phyloP scores from a whole-genome alignment of 352 stramenopile genomes.

The Phytophthora megakarya region DNA sequence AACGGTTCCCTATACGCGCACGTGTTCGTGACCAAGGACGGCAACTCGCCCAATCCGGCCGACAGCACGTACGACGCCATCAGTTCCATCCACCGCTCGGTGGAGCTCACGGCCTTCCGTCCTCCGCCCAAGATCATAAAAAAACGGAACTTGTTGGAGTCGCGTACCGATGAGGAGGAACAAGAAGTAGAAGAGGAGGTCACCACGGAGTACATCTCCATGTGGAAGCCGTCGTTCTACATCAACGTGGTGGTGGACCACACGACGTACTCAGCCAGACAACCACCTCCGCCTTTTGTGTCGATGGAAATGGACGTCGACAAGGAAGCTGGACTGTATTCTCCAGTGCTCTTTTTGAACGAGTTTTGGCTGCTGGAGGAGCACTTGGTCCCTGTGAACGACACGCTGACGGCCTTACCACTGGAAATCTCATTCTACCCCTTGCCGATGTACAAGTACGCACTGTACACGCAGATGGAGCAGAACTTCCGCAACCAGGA shows the following conservation, averaged over 20 bases:
- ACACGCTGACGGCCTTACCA: constrained; percentile 73
- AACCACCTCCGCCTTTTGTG: constrained; percentile 72
- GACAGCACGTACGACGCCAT: constrained; percentile 64
- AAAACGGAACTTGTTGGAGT: constrained; percentile 75
- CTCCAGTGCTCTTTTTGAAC: constrained; percentile 91
- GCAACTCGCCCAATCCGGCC: constrained; percentile 70
- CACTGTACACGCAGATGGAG: constrained; percentile 93
- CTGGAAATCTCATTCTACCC: constrained; percentile 89
- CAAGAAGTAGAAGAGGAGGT: constrained; percentile 16
- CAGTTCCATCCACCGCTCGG: constrained; percentile 53
- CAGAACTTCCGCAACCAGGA: constrained; percentile 93
- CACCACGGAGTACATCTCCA: constrained; percentile 56
- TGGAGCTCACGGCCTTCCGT: constrained; percentile 80
- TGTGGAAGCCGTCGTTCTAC: constrained; percentile 81
- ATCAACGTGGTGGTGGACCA: constrained; percentile 80
- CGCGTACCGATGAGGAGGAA: constrained; percentile 1
- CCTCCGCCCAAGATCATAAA: constrained; percentile 74
- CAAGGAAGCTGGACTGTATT: constrained; percentile 69
- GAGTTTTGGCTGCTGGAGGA: constrained; percentile 95
- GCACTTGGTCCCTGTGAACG: constrained; percentile 90
- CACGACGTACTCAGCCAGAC: constrained; percentile 60
- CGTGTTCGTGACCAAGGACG: constrained; percentile 81
- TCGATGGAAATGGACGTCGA: constrained; percentile 64
- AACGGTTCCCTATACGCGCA: constrained; percentile 88
- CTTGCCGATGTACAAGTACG: constrained; percentile 91